Evolutionary conservation across 441 rosid species (phyloP).

Genomic region (Populus hybrid): DNA sequence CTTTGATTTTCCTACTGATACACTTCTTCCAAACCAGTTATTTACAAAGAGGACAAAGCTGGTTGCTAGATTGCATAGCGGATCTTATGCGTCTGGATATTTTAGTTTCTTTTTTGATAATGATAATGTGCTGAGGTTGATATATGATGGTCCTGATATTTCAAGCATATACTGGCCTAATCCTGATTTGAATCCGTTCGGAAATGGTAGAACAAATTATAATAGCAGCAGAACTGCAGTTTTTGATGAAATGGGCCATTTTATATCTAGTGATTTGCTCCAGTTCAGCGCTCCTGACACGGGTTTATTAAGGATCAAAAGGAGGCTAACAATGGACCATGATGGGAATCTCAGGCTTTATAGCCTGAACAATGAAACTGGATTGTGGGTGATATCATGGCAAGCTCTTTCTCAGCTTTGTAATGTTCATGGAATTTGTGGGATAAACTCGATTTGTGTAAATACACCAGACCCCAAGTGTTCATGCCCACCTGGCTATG

Average conservation of each 20-base stretch:
- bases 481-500: constrained; percentile 33
- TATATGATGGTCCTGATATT: background rate
- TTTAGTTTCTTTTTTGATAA: no score
- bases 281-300: background rate
- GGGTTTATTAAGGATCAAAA: constrained; percentile 8
- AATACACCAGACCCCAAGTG: constrained; percentile 18
- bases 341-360: constrained; percentile 42
- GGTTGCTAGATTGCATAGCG: constrained; percentile 27
- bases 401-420: constrained; percentile 22
- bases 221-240: constrained; percentile 12
- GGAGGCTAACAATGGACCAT: constrained; percentile 20
- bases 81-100: constrained; percentile 25
- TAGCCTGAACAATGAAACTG: background rate
- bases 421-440: constrained; percentile 30
- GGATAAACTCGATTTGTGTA: constrained; percentile 29
- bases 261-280: constrained; percentile 12
- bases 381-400: constrained; percentile 27
- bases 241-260: constrained; percentile 1
- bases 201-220: constrained; percentile 19
- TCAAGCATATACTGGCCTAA: constrained; percentile 40
- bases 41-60: constrained; percentile 19
- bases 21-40: constrained; percentile 36
- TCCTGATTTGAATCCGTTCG: constrained; percentile 6
- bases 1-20: constrained; percentile 39
- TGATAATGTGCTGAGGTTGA: no score